These are phyloP conservation scores for Salix udensis DNA, from an alignment of 345 rosid species.

Conservation along the genomic window DNA sequence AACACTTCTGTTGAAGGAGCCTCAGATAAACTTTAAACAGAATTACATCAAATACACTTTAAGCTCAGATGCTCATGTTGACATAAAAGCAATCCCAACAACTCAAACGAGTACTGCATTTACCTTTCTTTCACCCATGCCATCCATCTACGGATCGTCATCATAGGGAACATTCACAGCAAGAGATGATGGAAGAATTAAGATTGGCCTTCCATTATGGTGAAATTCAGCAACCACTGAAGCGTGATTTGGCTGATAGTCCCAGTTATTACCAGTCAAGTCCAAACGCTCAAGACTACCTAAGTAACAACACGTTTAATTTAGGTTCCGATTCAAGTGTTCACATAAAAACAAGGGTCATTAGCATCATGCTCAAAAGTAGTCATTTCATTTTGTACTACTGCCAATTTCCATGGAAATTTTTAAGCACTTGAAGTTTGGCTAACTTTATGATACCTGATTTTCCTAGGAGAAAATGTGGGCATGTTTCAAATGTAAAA, in stretches of 20 bases:
- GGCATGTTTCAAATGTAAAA: too few species aligned
- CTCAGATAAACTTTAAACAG: neutral
- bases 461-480: too few species aligned
- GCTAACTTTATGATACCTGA: too few species aligned
- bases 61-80: neutral
- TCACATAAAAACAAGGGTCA: neutral
- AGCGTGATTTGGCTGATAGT: slow-evolving; percentile 30
- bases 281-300: slow-evolving; percentile 65
- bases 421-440: neutral
- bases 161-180: slow-evolving; percentile 53
- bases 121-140: neutral
- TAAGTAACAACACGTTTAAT: slow-evolving; percentile 17
- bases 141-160: slow-evolving; percentile 63
- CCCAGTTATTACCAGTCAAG: slow-evolving; percentile 68
- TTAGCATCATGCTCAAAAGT: neutral
- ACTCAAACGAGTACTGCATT: neutral
- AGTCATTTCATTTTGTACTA: neutral
- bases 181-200: slow-evolving; percentile 43
- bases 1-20: neutral
- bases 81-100: neutral
- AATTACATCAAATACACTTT: too few species aligned
- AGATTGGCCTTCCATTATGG: slow-evolving; percentile 51
- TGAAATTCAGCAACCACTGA: slow-evolving; percentile 54
- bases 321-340: neutral
- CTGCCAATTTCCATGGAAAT: neutral